Percentiles rank a stretch among this genome's conserved stretches.
Conservation (phyloP, 371 early-diverging fungal genomes). For the Apophysomyces ossiformis region DNA sequence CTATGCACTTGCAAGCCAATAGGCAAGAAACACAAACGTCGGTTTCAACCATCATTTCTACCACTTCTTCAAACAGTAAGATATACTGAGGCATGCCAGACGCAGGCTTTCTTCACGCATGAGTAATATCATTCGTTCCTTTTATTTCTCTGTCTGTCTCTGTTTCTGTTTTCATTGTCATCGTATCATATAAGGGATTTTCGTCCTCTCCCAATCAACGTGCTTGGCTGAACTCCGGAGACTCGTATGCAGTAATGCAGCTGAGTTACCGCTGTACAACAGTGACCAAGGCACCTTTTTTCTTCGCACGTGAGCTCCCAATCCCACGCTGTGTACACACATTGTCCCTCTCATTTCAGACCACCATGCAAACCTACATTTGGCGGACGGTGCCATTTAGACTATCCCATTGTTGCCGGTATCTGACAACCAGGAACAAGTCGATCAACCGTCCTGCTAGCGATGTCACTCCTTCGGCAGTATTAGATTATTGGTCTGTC, state of each 20-base stretch:
- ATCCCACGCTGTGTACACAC: neutral
- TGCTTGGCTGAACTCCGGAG: neutral
- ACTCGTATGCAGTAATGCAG: constrained; percentile 8
- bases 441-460: neutral
- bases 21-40: no score
- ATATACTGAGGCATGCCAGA: no score
- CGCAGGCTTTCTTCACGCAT: neutral
- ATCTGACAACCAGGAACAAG: neutral
- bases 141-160: neutral
- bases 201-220: neutral
- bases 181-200: neutral
- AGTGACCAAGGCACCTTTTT: neutral
- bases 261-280: constrained; percentile 2
- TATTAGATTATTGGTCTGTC: constrained; percentile 4
- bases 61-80: no score
- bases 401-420: neutral
- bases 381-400: neutral
- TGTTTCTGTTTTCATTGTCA: neutral
- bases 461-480: constrained; percentile 7
- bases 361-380: constrained; percentile 1
- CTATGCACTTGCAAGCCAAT: no score
- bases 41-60: no score
- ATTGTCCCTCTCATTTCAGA: neutral
- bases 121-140: neutral
- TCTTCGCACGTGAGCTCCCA: constrained; percentile 1